Base-by-base conservation (phyloP, 2,329 filamentous ascomycete genomes). In the Scedosporium apiospermum region DNA sequence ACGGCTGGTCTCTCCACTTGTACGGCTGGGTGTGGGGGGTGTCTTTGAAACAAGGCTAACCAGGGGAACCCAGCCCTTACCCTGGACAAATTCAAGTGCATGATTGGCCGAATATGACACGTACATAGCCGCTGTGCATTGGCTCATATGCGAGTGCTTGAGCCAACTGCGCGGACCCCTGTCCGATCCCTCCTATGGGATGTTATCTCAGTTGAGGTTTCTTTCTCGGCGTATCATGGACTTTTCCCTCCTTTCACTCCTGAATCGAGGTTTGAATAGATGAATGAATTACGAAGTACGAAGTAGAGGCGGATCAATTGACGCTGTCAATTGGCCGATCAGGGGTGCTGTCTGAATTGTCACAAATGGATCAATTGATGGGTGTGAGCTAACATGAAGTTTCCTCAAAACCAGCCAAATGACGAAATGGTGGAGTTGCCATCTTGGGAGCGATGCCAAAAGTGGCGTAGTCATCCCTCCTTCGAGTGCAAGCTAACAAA, bases 61-160 rank as follows among this genome's bases (percentile, higher is more conserved):
- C 26, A 41, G 49, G 18, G 59, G 23, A 41, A 61, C 60, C 60
- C 34, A 23, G 51, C 49, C 21, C 46, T 44, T 61, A 34, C 59
- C 60, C 60, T 57, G n/a, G 60, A 38, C 34, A n/a, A 55, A 42
- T 6, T 18, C 46, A 9, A 26, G 27, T 6, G 18, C 46, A 34
- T 61, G 23, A 57, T 61, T 61, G 42, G 60, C 18, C 26, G 23
- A n/a, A 18, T 30, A 18, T 44, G 60, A 44, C 60, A 61, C 60
- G 60, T 42, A 61, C 60, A 61, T 61, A 57, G 60, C 60, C 60
- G 60, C 60, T 61, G 60, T 61, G 60, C 60, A 61, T 61, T 61
- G 60, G 60, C 27, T 61, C 60, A 49, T 42, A 61, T 61, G 60
- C 60, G 60, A 61, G 60, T 61, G 60, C 60, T 61, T 57, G 49